A percentile compares a stretch with the other conserved stretches of the same genome.
phyloP scores from a whole-genome alignment of 2,329 filamentous ascomycete species.

The Stachybotrys echinatus region DNA sequence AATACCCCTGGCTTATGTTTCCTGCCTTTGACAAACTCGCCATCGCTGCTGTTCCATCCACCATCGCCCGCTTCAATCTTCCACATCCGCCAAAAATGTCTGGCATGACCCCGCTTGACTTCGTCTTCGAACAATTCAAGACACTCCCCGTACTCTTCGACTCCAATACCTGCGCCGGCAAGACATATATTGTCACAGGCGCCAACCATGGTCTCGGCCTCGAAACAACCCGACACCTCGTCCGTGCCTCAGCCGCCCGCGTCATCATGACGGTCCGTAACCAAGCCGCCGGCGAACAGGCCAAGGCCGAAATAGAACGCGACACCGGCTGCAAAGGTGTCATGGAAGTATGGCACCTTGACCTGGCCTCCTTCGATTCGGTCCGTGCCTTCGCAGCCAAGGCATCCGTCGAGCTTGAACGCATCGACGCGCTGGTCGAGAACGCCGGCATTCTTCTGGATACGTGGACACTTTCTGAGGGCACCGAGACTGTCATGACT shows the following conservation, averaged over 20 bases:
- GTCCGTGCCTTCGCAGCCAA: constrained; percentile 28
- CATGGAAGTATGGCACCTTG: constrained; percentile 35
- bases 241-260: constrained; percentile 26
- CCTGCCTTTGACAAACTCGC: no score
- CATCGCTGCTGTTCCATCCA: no score
- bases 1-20: no score
- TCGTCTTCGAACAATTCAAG: no score
- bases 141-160: no score
- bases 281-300: constrained; percentile 30
- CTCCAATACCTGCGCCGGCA: constrained; percentile 20
- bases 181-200: constrained; percentile 30
- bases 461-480: constrained; percentile 22
- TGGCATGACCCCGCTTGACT: no score
- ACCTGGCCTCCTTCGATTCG: constrained; percentile 31
- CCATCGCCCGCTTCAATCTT: no score
- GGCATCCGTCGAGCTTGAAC: constrained; percentile 19
- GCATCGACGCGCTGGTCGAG: constrained; percentile 36
- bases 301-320: constrained; percentile 26
- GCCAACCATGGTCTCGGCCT: constrained; percentile 33
- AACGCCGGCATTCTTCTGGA: constrained; percentile 26
- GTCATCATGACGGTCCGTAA: constrained; percentile 36
- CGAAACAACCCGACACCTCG: constrained; percentile 33
- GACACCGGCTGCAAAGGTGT: constrained; percentile 13
- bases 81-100: no score
- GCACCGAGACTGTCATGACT: constrained; percentile 35